Evolutionary conservation across 1,139 yeast species (phyloP).

Genomic region (Candida sp.): DNA sequence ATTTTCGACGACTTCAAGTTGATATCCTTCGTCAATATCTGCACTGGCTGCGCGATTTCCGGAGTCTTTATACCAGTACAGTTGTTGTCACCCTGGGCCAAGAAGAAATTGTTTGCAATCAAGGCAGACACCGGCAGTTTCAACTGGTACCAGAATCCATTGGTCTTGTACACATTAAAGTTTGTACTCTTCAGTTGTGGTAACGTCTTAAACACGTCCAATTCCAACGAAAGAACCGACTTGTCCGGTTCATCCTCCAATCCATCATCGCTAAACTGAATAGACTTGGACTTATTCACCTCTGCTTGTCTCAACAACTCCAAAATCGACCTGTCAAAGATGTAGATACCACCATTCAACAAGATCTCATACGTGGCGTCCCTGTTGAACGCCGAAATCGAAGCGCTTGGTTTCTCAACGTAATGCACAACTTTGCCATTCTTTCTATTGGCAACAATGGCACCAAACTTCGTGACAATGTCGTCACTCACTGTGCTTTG

Average conservation of each 20-base stretch:
- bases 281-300: slow-evolving; percentile 26
- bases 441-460: slow-evolving; percentile 51
- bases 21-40: slow-evolving; percentile 37
- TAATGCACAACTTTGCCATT: slow-evolving; percentile 56
- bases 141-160: slow-evolving; percentile 68
- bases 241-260: slow-evolving; percentile 9
- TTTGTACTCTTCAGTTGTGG: slow-evolving; percentile 44
- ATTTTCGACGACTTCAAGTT: slow-evolving; percentile 49
- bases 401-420: slow-evolving; percentile 69
- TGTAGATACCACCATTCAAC: slow-evolving; percentile 67
- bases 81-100: slow-evolving; percentile 30
- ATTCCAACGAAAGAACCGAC: slow-evolving; percentile 54
- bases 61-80: background rate
- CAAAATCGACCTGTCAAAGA: slow-evolving; percentile 54
- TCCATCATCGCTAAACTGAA: slow-evolving; percentile 8
- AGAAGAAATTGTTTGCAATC: slow-evolving; percentile 61
- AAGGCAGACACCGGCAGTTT: slow-evolving; percentile 70
- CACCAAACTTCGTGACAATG: slow-evolving; percentile 50
- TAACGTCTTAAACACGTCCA: slow-evolving; percentile 57
- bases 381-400: slow-evolving; percentile 18
- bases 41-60: slow-evolving; percentile 49
- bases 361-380: slow-evolving; percentile 27
- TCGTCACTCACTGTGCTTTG: slow-evolving; percentile 13
- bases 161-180: slow-evolving; percentile 56
- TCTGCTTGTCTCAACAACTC: slow-evolving; percentile 54